Percentiles rank a stretch among this genome's conserved stretches.
These are phyloP conservation scores for Dryadomyces quercus-mongolicae DNA, from an alignment of 2,329 filamentous ascomycete species.

Conservation along the genomic window DNA sequence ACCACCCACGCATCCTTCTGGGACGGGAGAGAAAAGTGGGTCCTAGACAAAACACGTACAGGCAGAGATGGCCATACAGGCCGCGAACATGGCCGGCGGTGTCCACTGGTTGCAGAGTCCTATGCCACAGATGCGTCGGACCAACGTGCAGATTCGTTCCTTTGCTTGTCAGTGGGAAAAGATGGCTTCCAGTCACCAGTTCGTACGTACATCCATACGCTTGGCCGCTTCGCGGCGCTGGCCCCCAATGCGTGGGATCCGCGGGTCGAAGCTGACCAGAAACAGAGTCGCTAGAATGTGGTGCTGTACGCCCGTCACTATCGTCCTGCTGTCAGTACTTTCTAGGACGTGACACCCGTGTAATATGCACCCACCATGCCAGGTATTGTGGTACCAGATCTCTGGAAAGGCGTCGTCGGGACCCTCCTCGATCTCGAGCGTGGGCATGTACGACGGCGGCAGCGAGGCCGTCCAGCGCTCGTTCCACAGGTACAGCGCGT, in stretches of 20 bases:
- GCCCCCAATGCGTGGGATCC: slow-evolving; percentile 34
- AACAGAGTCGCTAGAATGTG: slow-evolving; percentile 46
- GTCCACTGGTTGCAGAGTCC: slow-evolving; percentile 42
- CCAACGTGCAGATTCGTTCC: slow-evolving; percentile 30
- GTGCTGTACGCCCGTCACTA: slow-evolving; percentile 48
- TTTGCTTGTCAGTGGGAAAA: slow-evolving; percentile 10
- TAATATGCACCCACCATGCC: slow-evolving; percentile 26
- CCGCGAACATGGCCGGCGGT: slow-evolving; percentile 41
- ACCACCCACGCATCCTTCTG: too few relatives aligned
- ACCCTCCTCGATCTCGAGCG: slow-evolving; percentile 30
- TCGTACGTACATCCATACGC: slow-evolving; percentile 3
- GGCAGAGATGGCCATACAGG: slow-evolving; percentile 41
- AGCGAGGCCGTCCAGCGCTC: slow-evolving; percentile 32
- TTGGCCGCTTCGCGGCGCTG: slow-evolving; percentile 15
- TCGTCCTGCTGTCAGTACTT: too few relatives aligned
- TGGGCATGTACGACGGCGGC: slow-evolving; percentile 41
- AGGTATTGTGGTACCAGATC: slow-evolving; percentile 43
- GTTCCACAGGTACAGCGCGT: slow-evolving; percentile 30
- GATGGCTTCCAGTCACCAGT: too few relatives aligned
- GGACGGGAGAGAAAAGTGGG: neutral
- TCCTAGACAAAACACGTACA: slow-evolving; percentile 26
- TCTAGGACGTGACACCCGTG: too few relatives aligned
- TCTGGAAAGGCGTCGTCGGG: slow-evolving; percentile 38
- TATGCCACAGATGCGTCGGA: slow-evolving; percentile 46
- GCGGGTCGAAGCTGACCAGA: slow-evolving; percentile 42